Evolutionary conservation across 1,284 basidiomycete species (phyloP), one percentile per base, ranked within the genome.

Genomic region (Naganishia albida): DNA sequence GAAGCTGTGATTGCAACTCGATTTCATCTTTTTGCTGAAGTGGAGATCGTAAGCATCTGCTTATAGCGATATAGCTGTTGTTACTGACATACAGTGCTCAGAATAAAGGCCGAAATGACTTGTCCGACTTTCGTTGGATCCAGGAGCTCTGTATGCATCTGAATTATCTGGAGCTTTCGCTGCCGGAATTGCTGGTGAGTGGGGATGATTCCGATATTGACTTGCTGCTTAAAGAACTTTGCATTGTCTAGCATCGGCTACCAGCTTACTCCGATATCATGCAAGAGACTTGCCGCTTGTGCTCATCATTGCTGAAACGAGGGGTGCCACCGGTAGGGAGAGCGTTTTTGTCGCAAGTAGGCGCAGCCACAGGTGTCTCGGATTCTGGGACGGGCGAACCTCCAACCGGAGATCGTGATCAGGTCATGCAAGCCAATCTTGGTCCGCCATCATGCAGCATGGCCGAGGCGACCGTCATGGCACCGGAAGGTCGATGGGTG

Each of bases 41-140:
- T 60, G 15, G 57, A 60, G 26, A 39, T 30, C 15, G 57, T 60
- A 60, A 6, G 57, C 50, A 26, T 26, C 8, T 54, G 34, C 34
- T 34, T 10, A 4, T 3, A 18, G 16, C 16, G 16, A 7, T 15
- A 4, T 6, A 6, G 16, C 6, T 3, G 16, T 15, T 20, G 46
- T 23, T 23, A 12, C 46, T 48, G 23, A 48, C 23, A 43, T 44
- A 7, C 10, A 44, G 18, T 10, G 16, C 10, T 12, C 23, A 60
- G 57, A 60, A 60, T 34, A 60, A 60, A 23, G 48, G 46, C 23
- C 34, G 39, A 40, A 60, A 60, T 23, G 57, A 60, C 15, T 23
- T 60, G 34, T 60, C 57, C 16, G 57, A 49, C 18, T 60, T 60
- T 23, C 49, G 57, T 18, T 60, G 57, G 57, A 50, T 60, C 34